Base-by-base conservation (phyloP, 2,329 filamentous ascomycete genomes). In the Coniochaeta sp. region DNA sequence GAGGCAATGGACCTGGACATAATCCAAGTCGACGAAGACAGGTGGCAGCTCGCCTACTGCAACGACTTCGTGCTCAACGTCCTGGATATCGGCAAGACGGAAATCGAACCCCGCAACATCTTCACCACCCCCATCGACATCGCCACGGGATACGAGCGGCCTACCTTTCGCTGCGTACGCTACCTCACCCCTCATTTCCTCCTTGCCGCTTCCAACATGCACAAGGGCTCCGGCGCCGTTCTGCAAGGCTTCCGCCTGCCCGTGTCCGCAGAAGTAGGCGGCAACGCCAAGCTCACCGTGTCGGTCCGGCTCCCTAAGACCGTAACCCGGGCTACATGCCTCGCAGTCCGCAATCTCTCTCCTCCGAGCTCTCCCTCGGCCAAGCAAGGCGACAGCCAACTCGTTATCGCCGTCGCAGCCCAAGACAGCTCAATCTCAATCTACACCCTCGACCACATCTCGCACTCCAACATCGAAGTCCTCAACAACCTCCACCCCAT, bases 391-490 rank as follows among this genome's bases (percentile, higher is more conserved):
- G 83, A 87, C 53, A 81, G 85, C 46, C 90, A 96, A 68, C 87
- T 90, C 57, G 80, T 87, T 46, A 77, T 96, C 57, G 91, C 91
- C 6, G 82, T 95, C 13, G 87, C 88, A 3, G 86, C 86, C 8
- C 86, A 87, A 60, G 88, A 95, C 65, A 83, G 84, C 54, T 90
- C 89, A 10, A 85, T 96, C 57, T 82, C 81, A 5, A 71, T 96
- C 26, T 87, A 85, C 67, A 91, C 89, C 0, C 71, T 95, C 53
- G 87, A 95, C 57, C 87, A 89, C 63, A 73, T 73, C 53, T 64
- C 68, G 16, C 66, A 72, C 28, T 65, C 65, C 20, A 65, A 66
- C 8, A 65, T 81, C 46, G 73, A 77, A 35, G 65, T 84, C 31
- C 67, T 84, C 40, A 62, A 70, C 51, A 71, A 79, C 53, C 70